phyloP scores from a whole-genome alignment of 2,329 filamentous ascomycete species.

The Arthrobotrys iridis region DNA sequence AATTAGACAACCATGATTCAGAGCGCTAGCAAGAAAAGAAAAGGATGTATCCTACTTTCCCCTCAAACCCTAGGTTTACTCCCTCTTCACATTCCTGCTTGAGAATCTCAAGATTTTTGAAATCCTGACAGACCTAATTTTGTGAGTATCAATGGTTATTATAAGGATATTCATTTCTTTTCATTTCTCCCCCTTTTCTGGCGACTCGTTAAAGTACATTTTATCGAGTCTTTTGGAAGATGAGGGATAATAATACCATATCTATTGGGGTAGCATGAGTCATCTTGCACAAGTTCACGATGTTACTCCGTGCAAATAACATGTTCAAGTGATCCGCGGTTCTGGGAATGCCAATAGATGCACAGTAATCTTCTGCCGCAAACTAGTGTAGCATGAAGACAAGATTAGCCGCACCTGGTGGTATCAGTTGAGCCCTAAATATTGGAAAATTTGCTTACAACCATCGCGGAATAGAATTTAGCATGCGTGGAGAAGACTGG shows the following conservation, averaged over 20 bases:
- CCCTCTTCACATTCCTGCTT: conserved; percentile 26
- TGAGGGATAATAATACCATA: conserved; percentile 22
- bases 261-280: conserved; percentile 25
- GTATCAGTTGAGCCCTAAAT: not conserved
- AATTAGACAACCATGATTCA: not conserved
- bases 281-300: conserved; percentile 30
- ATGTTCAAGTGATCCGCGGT: conserved; percentile 25
- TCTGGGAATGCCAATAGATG: conserved; percentile 28
- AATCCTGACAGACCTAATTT: conserved; percentile 39
- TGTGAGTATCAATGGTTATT: not conserved
- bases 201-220: too few relatives aligned
- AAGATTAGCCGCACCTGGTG: not conserved
- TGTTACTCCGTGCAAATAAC: conserved; percentile 25
- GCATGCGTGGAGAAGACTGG: not conserved
- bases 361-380: conserved; percentile 45
- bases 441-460: conserved; percentile 10
- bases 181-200: too few relatives aligned
- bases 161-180: too few relatives aligned
- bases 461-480: conserved; percentile 5
- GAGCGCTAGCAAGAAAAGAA: not conserved
- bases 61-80: conserved; percentile 34
- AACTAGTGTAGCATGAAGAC: conserved; percentile 14
- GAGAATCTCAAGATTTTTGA: conserved; percentile 5
- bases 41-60: conserved; percentile 24
- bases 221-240: too few relatives aligned